Percentiles rank a stretch among this genome's conserved stretches.
Evolutionary conservation across 2,329 filamentous ascomycete genomes (phyloP).

Genomic region (Aspergillus sp.): DNA sequence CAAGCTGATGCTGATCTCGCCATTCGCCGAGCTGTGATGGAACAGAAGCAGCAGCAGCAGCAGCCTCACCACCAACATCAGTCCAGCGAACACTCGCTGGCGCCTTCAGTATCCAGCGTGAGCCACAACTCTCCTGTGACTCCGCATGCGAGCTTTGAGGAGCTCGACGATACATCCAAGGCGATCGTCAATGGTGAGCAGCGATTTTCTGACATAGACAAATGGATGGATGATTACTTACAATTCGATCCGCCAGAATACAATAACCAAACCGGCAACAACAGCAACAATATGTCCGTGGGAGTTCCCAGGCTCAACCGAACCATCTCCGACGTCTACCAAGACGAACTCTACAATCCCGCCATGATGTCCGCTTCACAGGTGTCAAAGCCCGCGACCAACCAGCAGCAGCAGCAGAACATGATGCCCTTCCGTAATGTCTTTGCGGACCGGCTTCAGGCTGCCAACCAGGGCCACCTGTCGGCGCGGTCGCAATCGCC

Average conservation of each 20-base stretch:
- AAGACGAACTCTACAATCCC: constrained; percentile 76
- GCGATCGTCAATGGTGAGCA: constrained; percentile 56
- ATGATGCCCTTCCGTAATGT: constrained; percentile 56
- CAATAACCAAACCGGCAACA: constrained; percentile 35
- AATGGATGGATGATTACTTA: constrained; percentile 67
- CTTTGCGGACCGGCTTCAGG: constrained; percentile 73
- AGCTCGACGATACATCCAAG: constrained; percentile 51
- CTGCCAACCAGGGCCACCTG: constrained; percentile 71
- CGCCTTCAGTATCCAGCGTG: constrained; percentile 58
- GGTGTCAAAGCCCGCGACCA: constrained; percentile 33
- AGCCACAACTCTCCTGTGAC: constrained; percentile 62
- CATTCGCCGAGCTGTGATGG: constrained; percentile 59
- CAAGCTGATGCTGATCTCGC: constrained; percentile 54
- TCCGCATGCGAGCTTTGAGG: constrained; percentile 55
- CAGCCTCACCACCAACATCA: constrained; percentile 39
- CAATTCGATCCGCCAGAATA: constrained; percentile 58
- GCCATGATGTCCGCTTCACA: constrained; percentile 37
- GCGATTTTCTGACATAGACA: constrained; percentile 32
- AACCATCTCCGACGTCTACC: constrained; percentile 81
- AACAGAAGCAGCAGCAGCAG: constrained; percentile 35
- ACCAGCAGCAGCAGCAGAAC: constrained; percentile 31
- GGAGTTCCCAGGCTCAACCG: constrained; percentile 73
- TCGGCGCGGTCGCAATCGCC: constrained; percentile 61
- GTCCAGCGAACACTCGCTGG: constrained; percentile 49
- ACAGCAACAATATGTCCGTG: constrained; percentile 29